A percentile compares a stretch with the other conserved stretches of the same genome.
phyloP scores from a whole-genome alignment of 1,284 basidiomycete species.

The Cutaneotrichosporon spelunceum region DNA sequence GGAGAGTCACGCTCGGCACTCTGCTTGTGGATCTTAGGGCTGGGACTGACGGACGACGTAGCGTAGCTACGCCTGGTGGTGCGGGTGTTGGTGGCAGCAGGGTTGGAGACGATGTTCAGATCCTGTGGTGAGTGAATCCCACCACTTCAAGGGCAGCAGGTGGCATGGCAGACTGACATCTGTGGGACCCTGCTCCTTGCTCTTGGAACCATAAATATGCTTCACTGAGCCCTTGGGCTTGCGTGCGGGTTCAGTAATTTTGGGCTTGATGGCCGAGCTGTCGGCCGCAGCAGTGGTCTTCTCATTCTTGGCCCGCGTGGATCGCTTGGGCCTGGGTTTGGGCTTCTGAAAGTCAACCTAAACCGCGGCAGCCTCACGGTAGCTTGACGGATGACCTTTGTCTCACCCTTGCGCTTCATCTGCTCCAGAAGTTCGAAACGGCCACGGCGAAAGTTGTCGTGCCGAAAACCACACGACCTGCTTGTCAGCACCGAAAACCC shows the following conservation, averaged over 20 bases:
- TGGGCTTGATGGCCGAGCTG: neutral
- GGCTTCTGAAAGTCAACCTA: neutral
- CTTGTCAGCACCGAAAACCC: neutral
- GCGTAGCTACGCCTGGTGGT: neutral
- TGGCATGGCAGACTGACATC: neutral
- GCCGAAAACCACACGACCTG: constrained; percentile 20
- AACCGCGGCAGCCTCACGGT: neutral
- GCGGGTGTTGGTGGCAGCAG: neutral
- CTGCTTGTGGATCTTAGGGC: neutral
- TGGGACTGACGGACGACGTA: neutral
- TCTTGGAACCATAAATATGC: neutral
- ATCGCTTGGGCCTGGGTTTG: constrained; percentile 1
- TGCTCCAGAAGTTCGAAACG: constrained; percentile 11
- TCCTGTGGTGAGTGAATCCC: neutral
- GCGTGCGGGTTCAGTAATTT: neutral
- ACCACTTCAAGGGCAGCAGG: neutral
- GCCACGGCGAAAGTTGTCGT: constrained; percentile 10
- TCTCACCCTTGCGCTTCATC: constrained; percentile 17
- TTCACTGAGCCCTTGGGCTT: neutral
- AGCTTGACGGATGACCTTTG: constrained; percentile 1
- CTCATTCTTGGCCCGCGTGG: neutral
- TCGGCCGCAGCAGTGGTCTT: neutral
- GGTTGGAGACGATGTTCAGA: neutral
- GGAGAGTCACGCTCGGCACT: neutral
- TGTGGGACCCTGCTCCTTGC: neutral